A percentile compares a stretch with the other conserved stretches of the same genome.
These are phyloP conservation scores for Colletotrichum endophyticum DNA, from an alignment of 2,329 filamentous ascomycete species.

Conservation along the genomic window DNA sequence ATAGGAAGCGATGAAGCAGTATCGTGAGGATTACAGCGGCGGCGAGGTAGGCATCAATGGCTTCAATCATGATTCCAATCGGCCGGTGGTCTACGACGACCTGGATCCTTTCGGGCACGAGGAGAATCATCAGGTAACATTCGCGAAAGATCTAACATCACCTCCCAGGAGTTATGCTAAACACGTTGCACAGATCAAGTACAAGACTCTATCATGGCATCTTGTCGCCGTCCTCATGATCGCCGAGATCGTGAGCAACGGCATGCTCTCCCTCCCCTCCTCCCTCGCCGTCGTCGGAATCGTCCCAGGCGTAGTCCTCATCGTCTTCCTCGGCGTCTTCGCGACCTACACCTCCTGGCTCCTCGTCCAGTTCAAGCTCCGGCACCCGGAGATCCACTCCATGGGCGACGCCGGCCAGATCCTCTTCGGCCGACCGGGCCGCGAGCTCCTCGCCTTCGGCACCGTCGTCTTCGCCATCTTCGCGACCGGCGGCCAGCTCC, in stretches of 20 bases:
- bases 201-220: conserved; percentile 58
- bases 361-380: conserved; percentile 52
- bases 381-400: conserved; percentile 53
- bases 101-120: conserved; percentile 19
- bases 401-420: conserved; percentile 56
- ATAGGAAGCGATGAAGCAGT: neutral
- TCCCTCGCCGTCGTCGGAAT: conserved; percentile 54
- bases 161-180: neutral
- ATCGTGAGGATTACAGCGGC: neutral
- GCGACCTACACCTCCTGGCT: conserved; percentile 54
- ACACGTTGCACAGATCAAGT: conserved; percentile 42
- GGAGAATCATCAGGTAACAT: conserved; percentile 3
- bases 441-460: conserved; percentile 52
- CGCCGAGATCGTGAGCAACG: conserved; percentile 59
- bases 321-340: conserved; percentile 43
- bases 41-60: neutral
- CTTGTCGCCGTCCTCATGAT: conserved; percentile 60
- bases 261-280: conserved; percentile 58
- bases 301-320: conserved; percentile 49
- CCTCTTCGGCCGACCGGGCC: conserved; percentile 56
- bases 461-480: conserved; percentile 58
- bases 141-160: too few relatives aligned
- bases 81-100: conserved; percentile 13
- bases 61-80: neutral
- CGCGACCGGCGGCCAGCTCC: conserved; percentile 53